Percentiles rank a stretch among this genome's conserved stretches.
These are phyloP conservation scores for Rhizophora apiculata DNA, from an alignment of 345 rosid species.

Conservation along the genomic window DNA sequence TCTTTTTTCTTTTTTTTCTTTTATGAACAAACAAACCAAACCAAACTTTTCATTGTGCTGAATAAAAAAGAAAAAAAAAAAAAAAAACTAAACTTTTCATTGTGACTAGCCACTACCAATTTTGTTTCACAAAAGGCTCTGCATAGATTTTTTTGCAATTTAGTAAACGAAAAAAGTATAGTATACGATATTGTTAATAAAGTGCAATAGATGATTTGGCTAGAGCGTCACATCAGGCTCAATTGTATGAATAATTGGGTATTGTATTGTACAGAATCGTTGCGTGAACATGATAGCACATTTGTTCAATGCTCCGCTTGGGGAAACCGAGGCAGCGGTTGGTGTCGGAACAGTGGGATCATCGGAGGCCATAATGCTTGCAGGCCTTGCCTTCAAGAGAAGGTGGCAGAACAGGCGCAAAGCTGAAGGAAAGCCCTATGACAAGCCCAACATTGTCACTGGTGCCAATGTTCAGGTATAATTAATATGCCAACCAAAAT, in stretches of 20 bases:
- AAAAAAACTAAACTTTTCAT: too few relatives aligned
- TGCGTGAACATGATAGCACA: conserved; percentile 95
- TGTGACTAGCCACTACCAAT: too few relatives aligned
- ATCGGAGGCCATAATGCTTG: conserved; percentile 95
- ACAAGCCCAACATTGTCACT: conserved; percentile 89
- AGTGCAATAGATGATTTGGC: neutral
- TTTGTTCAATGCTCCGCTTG: conserved; percentile 79
- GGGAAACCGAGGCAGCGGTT: conserved; percentile 64
- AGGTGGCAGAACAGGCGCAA: conserved; percentile 90
- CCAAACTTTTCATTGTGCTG: too few relatives aligned
- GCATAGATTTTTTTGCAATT: too few relatives aligned
- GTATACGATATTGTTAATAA: neutral
- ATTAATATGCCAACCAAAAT: neutral
- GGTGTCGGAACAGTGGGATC: conserved; percentile 97
- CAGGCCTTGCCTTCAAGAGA: conserved; percentile 89
- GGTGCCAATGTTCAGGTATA: conserved; percentile 92
- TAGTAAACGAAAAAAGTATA: too few relatives aligned
- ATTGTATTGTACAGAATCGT: conserved; percentile 53
- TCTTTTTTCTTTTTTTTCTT: neutral
- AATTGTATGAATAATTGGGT: neutral
- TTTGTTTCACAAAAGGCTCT: too few relatives aligned
- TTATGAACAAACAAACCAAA: neutral
- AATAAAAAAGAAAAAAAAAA: too few relatives aligned
- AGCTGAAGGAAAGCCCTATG: conserved; percentile 75
- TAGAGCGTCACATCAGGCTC: neutral